Evolutionary conservation across 495 filamentous ascomycete species (phyloP).

Genomic region (Schizothecium vesticola): DNA sequence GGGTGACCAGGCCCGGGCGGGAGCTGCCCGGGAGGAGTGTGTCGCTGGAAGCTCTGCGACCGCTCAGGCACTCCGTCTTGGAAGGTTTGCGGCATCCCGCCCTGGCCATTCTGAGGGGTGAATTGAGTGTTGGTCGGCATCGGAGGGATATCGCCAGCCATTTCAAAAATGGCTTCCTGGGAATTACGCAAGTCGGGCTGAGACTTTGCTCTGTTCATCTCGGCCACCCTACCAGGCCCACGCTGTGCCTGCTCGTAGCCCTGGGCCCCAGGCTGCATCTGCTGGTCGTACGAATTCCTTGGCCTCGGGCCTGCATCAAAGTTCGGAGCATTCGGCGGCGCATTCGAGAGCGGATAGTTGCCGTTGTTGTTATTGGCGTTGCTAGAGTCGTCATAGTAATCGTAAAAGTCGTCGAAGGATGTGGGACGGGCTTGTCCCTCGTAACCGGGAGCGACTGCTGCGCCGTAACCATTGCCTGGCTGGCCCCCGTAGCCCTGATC

Average conservation of each 20-base stretch:
- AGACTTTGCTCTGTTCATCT: constrained; percentile 53
- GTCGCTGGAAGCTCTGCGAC: constrained; percentile 21
- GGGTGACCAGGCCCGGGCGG: constrained; percentile 27
- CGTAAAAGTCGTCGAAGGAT: constrained; percentile 51
- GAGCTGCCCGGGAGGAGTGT: constrained; percentile 24
- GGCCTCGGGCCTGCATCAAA: constrained; percentile 60
- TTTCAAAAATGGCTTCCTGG: constrained; percentile 63
- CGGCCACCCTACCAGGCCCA: constrained; percentile 38
- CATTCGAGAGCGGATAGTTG: constrained; percentile 26
- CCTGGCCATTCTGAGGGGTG: not conserved
- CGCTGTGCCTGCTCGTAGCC: constrained; percentile 31
- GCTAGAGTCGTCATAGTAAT: constrained; percentile 44
- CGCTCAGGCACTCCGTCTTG: constrained; percentile 8
- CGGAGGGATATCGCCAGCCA: constrained; percentile 56
- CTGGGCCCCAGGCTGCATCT: constrained; percentile 28
- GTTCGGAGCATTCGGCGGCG: constrained; percentile 59
- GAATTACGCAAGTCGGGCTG: constrained; percentile 62
- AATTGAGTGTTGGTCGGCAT: constrained; percentile 42
- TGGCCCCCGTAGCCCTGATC: constrained; percentile 20
- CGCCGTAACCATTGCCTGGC: constrained; percentile 21
- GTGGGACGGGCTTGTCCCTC: constrained; percentile 23
- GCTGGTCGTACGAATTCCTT: constrained; percentile 48
- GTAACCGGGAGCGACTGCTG: constrained; percentile 22
- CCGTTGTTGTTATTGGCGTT: constrained; percentile 24
- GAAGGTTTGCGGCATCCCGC: not conserved